Conservation (phyloP, 306 rosid species). For the Fragaria nilgerrensis region DNA sequence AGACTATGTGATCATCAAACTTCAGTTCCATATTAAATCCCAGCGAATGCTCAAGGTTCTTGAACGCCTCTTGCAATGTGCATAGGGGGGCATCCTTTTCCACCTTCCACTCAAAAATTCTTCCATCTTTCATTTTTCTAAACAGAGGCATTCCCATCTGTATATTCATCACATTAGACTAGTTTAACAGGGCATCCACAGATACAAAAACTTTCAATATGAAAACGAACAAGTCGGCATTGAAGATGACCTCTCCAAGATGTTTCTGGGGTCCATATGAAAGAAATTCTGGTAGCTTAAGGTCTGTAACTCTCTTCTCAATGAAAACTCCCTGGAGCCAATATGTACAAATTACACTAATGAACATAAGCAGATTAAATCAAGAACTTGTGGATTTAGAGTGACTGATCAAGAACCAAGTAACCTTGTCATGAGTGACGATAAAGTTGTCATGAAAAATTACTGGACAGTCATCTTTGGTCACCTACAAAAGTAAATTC, state of each 20-base stretch:
- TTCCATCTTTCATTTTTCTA: conserved; percentile 58
- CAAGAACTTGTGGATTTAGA: neutral
- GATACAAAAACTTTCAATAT: neutral
- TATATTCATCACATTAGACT: neutral
- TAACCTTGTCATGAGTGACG: conserved; percentile 48
- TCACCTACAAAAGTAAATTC: conserved; percentile 52
- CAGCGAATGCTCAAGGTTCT: conserved; percentile 40
- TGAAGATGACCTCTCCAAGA: conserved; percentile 24
- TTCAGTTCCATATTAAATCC: conserved; percentile 83
- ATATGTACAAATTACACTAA: neutral
- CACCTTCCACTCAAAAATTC: conserved; percentile 53
- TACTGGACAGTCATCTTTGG: conserved; percentile 72
- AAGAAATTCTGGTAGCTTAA: conserved; percentile 52
- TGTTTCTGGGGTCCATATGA: conserved; percentile 66
- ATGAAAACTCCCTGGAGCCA: conserved; percentile 50
- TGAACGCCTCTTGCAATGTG: conserved; percentile 66
- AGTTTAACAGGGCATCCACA: neutral
- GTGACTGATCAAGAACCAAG: conserved; percentile 13
- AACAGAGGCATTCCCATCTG: conserved; percentile 47
- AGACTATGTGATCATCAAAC: conserved; percentile 60
- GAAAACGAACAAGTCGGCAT: neutral
- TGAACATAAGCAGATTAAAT: neutral
- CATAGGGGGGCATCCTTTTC: conserved; percentile 65
- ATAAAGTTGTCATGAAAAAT: conserved; percentile 76
- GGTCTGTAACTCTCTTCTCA: conserved; percentile 59